Percentiles rank a stretch among this genome's conserved stretches.
These are phyloP conservation scores for Russula compacta DNA, from an alignment of 768 basidiomycete species.

Conservation along the genomic window DNA sequence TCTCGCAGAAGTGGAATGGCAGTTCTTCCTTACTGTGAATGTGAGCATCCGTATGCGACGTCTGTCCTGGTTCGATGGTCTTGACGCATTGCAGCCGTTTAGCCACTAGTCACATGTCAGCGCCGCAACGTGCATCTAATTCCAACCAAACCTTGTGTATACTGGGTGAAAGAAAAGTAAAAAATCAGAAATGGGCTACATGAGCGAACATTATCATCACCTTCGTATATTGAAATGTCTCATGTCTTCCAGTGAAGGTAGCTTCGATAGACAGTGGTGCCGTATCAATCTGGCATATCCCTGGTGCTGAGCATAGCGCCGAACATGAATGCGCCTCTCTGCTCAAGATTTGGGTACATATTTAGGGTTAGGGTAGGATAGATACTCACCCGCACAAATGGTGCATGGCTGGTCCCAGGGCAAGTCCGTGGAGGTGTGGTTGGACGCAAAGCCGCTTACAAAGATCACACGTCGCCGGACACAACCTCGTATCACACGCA, in stretches of 20 bases:
- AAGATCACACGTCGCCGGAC: constrained; percentile 45
- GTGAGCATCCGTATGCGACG: constrained; percentile 40
- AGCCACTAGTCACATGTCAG: constrained; percentile 28
- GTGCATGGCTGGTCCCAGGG: constrained; percentile 23
- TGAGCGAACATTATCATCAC: constrained; percentile 24
- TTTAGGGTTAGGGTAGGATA: background rate
- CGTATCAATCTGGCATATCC: constrained; percentile 52
- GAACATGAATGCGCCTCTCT: constrained; percentile 47
- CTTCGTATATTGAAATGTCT: constrained; percentile 59
- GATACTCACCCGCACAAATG: constrained; percentile 50
- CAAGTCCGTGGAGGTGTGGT: constrained; percentile 46
- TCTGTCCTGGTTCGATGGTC: constrained; percentile 35
- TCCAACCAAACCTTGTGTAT: constrained; percentile 38
- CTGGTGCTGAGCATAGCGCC: constrained; percentile 34
- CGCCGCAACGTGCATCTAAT: background rate
- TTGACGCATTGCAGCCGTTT: constrained; percentile 44
- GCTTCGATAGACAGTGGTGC: constrained; percentile 51
- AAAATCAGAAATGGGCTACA: background rate
- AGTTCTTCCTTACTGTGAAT: constrained; percentile 37
- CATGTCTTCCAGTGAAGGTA: constrained; percentile 50
- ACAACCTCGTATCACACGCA: constrained; percentile 42
- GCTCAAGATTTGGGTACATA: background rate
- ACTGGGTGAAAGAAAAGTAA: constrained; percentile 27
- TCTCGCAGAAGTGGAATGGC: constrained; percentile 48
- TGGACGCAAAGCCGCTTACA: constrained; percentile 46